phyloP scores from a whole-genome alignment of 2,329 filamentous ascomycete species.

The Calonectria pteridis region DNA sequence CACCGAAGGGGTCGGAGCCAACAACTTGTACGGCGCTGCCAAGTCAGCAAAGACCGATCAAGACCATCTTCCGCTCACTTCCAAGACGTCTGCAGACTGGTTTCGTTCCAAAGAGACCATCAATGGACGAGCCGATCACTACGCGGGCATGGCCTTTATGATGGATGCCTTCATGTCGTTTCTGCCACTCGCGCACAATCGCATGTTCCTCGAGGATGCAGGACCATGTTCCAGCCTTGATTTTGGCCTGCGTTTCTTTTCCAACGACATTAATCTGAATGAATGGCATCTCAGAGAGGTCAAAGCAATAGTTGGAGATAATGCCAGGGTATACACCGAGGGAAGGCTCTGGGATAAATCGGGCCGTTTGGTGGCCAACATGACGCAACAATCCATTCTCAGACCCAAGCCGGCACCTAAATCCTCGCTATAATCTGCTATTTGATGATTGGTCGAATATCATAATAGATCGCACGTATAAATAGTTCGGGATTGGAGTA shows the following conservation, averaged over 20 bases:
- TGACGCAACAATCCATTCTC: not conserved
- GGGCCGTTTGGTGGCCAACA: not conserved
- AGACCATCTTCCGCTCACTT: not conserved
- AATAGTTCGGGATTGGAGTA: not conserved
- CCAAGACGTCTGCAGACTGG: not conserved
- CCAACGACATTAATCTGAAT: not conserved
- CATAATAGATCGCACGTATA: not conserved
- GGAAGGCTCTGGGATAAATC: not conserved
- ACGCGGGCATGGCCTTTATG: slow-evolving; percentile 1
- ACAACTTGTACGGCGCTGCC: not conserved
- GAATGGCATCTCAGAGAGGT: not conserved
- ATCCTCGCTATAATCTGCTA: not conserved
- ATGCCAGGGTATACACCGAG: not conserved
- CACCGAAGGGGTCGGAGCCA: not conserved
- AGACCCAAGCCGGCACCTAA: not conserved
- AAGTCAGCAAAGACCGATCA: not conserved
- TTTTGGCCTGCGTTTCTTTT: not conserved
- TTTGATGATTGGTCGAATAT: not conserved
- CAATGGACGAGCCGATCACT: not conserved
- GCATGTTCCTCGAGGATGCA: not conserved
- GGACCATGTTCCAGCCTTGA: not conserved
- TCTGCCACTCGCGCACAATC: not conserved
- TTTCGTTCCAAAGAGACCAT: not conserved
- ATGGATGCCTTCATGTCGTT: slow-evolving; percentile 2
- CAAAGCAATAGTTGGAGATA: not conserved